Evolutionary conservation across 176 grass and related monocot species (phyloP), one percentile per base, ranked within the genome.

Genomic region (Calamus simplicifolius): DNA sequence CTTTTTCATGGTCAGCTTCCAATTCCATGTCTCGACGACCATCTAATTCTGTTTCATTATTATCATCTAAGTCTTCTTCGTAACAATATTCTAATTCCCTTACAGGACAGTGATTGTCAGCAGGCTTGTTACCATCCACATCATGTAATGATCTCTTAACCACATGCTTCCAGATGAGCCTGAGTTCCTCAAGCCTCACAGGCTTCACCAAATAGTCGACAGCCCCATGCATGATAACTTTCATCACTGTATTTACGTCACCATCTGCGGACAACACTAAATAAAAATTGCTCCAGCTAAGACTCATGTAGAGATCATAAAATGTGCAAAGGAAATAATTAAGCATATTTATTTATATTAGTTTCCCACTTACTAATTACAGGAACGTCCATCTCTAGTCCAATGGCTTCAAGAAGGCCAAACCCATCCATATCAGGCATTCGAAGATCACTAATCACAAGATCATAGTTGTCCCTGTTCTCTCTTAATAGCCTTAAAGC

Each of bases 151-250:
- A 15, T 51, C 51, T 65, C 17, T 16, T 68, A n/a, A 55, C 19
- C 28, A 56, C 65, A 23, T 68, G 51, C 28, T 68, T 68, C 65
- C 52, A 68, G 5, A 68, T 56, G 26, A 56, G 27, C 65, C 55
- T 68, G 7, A 68, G 27, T 25, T 68, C 52, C 28, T 55, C 65
- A 56, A 38, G 6, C 51, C 28, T 43, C 8, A 68, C 28, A 56
- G 65, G 65, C 23, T 68, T 68, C 52, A 68, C 51, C 51, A 68
- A 68, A 18, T 38, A 55, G n/a, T 68, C 65, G 8, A 35, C 65
- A 38, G 65, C 65, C 29, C 65, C 65, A 21, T 56, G 16, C 18
- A 35, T 28, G 23, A 55, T 13, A 38, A 52, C 51, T 68, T 38
- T 55, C 27, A 55, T 56, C 52, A 68, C 65, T 6, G 15, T 35